These are phyloP conservation scores for Anthostomella pinea DNA, from an alignment of 2,329 filamentous ascomycete genomes.

Conservation along the genomic window DNA sequence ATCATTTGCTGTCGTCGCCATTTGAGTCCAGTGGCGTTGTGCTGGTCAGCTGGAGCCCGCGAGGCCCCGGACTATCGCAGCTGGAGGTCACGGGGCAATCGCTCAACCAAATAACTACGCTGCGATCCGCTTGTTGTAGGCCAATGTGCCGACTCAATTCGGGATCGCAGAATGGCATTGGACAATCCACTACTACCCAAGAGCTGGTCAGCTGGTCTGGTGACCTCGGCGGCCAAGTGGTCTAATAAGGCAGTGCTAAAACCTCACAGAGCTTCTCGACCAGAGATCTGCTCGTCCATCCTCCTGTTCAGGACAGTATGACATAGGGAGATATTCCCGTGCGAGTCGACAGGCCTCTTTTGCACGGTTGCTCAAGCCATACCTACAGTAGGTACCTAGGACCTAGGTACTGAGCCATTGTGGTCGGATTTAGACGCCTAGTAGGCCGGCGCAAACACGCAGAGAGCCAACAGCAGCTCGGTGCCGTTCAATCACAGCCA, in stretches of 20 bases:
- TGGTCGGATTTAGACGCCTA: conserved; percentile 10
- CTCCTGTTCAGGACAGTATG: conserved; percentile 10
- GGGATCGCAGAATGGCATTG: conserved; percentile 6
- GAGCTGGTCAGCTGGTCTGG: conserved; percentile 4
- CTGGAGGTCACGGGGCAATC: not conserved
- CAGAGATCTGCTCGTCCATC: conserved; percentile 4
- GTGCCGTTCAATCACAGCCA: not conserved
- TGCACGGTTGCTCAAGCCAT: too few relatives aligned
- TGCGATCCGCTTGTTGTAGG: too few relatives aligned
- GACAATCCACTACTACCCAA: conserved; percentile 7
- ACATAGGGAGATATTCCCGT: conserved; percentile 4
- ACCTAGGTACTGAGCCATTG: conserved; percentile 6
- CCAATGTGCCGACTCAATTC: too few relatives aligned
- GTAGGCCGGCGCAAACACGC: conserved; percentile 6
- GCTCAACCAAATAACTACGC: conserved; percentile 4
- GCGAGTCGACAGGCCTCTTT: too few relatives aligned
- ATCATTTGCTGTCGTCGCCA: too few relatives aligned
- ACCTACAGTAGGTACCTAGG: too few relatives aligned
- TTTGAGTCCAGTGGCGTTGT: too few relatives aligned
- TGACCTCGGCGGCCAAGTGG: conserved; percentile 11
- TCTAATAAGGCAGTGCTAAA: conserved; percentile 4
- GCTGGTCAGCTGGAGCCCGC: too few relatives aligned
- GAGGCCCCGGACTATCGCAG: too few relatives aligned
- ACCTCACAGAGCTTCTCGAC: conserved; percentile 2
- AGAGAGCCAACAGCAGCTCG: conserved; percentile 4